Evolutionary conservation across 1,284 basidiomycete species (phyloP).

Genomic region (Microbotryum scabiosae): DNA sequence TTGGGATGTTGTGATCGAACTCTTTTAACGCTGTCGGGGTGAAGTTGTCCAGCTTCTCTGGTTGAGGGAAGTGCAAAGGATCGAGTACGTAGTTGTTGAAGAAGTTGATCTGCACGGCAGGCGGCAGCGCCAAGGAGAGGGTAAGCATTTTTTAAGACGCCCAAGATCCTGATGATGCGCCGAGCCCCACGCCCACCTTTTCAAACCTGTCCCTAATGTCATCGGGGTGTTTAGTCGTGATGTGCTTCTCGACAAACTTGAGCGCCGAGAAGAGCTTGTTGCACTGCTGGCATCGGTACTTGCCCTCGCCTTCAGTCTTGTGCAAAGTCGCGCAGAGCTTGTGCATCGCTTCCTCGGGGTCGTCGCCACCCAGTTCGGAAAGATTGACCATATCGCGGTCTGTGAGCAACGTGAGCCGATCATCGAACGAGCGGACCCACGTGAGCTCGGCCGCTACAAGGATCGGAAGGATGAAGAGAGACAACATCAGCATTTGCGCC

Average conservation of each 20-base stretch:
- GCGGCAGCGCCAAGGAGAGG: background rate
- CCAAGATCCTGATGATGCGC: background rate
- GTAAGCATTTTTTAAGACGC: background rate
- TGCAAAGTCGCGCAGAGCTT: slow-evolving; percentile 59
- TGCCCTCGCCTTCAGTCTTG: slow-evolving; percentile 89
- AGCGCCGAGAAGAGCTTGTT: slow-evolving; percentile 91
- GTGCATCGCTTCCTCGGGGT: slow-evolving; percentile 76
- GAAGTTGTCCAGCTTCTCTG: background rate
- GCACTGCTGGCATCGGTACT: slow-evolving; percentile 89
- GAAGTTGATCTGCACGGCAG: slow-evolving; percentile 57
- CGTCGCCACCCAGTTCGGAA: slow-evolving; percentile 76
- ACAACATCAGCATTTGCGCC: background rate
- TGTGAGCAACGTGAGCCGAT: slow-evolving; percentile 67
- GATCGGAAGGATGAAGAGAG: background rate
- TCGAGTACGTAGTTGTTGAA: slow-evolving; percentile 91
- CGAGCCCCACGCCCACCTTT: slow-evolving; percentile 10
- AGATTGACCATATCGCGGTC: slow-evolving; percentile 69
- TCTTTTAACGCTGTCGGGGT: background rate
- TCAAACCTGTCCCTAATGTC: slow-evolving; percentile 30
- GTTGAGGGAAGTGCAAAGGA: slow-evolving; percentile 64
- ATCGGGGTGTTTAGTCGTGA: slow-evolving; percentile 36
- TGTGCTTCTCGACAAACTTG: slow-evolving; percentile 77
- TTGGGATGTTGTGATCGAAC: background rate
- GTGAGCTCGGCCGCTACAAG: slow-evolving; percentile 55
- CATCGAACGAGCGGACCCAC: slow-evolving; percentile 77